Evolutionary conservation across 2,329 filamentous ascomycete species (phyloP), one percentile per base, ranked within the genome.

Genomic region (Neonectria punicea): DNA sequence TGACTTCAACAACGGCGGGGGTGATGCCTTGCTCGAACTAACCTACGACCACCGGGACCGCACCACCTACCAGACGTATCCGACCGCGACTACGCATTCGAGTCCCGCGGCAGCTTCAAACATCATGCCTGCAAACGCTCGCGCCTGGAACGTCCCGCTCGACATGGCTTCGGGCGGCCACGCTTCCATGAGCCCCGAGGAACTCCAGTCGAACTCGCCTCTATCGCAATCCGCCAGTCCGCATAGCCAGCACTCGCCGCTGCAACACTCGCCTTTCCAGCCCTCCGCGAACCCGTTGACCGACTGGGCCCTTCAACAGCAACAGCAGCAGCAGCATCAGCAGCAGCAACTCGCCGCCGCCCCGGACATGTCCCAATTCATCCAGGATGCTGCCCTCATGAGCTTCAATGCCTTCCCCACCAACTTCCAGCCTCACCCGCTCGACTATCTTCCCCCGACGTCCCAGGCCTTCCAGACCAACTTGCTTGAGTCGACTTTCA

Each of bases 381-480:
- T 89, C 58, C 88, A 87, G 73, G 87, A 90, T 67, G 81, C 85
- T 43, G 81, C 86, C 5, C 79, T 90, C 67, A 83, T 89, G 72
- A 84, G 78, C 69, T 88, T 87, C 77, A 84, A 84, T 72, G 78
- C 85, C 9, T 88, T 86, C 70, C 77, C 82, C 22, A 70, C 83
- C 46, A 81, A 78, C 70, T 88, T 86, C 74, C 87, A 86, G 74
- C 83, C 85, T 65, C 85, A 82, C 61, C 79, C 86, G 36, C 83
- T 90, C 63, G 88, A 88, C 67, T 91, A 90, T 79, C 83, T 86
- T 67, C 89, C 85, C 59, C 84, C 84, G 75, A 83, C 89, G 8
- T 87, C 88, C 8, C 90, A 92, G 36, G 84, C 88, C 43, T 82
- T 93, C 66, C 89, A 89, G 68, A 82, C 88, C 16, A 84, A 90